A percentile compares a stretch with the other conserved stretches of the same genome.
phyloP scores from a whole-genome alignment of 805 yeast species.

The Kodamaea leandrae region DNA sequence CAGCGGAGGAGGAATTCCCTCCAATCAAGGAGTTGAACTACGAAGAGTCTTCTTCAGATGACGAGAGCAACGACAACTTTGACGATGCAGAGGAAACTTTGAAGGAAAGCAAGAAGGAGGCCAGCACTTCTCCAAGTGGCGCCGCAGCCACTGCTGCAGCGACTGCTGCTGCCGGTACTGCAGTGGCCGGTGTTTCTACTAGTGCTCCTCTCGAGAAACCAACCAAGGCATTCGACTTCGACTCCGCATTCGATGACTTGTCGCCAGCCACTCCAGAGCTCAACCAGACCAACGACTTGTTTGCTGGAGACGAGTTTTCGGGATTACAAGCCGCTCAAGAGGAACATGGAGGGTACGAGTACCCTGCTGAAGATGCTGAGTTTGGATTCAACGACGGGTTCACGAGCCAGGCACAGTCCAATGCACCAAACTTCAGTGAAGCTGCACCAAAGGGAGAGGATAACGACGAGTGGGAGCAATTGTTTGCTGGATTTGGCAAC shows the following conservation, averaged over 20 bases:
- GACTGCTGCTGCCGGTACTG: too few species aligned
- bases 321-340: constrained; percentile 35
- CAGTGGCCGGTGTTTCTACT: too few species aligned
- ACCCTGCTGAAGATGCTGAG: constrained; percentile 20
- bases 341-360: constrained; percentile 31
- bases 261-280: constrained; percentile 28
- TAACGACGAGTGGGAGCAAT: constrained; percentile 89
- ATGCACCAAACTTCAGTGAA: constrained; percentile 16
- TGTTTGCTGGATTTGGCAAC: constrained; percentile 85
- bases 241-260: constrained; percentile 36
- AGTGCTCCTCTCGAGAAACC: too few species aligned
- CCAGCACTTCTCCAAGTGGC: neutral
- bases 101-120: neutral
- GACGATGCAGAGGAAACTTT: constrained; percentile 38
- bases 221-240: constrained; percentile 26
- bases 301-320: constrained; percentile 37
- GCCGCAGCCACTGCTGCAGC: too few species aligned
- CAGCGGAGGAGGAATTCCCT: constrained; percentile 52
- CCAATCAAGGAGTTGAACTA: constrained; percentile 57
- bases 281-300: constrained; percentile 23
- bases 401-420: constrained; percentile 17
- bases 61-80: constrained; percentile 27
- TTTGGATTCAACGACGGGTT: constrained; percentile 29
- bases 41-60: constrained; percentile 44
- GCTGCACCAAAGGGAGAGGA: constrained; percentile 7